These are phyloP conservation scores for Orbilia ellipsospora DNA, from an alignment of 2,329 filamentous ascomycete species.

Conservation along the genomic window DNA sequence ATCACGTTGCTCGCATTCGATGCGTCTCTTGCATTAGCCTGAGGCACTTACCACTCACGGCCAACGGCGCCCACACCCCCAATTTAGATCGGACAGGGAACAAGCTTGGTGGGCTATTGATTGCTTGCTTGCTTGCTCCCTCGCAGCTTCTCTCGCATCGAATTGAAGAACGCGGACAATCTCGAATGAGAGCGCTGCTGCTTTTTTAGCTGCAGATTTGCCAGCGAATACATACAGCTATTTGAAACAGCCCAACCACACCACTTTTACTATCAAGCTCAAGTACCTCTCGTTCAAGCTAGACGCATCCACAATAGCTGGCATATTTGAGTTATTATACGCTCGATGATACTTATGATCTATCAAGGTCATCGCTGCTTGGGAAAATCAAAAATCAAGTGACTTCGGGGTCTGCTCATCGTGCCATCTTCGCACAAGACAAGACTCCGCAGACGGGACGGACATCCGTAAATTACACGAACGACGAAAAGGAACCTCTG, in stretches of 20 bases:
- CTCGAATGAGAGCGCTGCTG: constrained; percentile 1
- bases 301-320: no score
- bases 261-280: constrained; percentile 17
- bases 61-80: constrained; percentile 38
- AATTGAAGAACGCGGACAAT: constrained; percentile 53
- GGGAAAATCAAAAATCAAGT: constrained; percentile 31
- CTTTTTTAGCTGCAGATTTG: constrained; percentile 53
- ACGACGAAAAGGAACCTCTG: constrained; percentile 1
- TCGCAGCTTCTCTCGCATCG: constrained; percentile 32
- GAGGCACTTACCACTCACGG: constrained; percentile 4
- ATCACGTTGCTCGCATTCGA: constrained; percentile 55
- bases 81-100: constrained; percentile 11
- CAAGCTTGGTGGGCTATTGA: background rate
- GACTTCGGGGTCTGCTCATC: constrained; percentile 18
- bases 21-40: constrained; percentile 51
- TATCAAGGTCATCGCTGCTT: constrained; percentile 5
- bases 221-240: constrained; percentile 55
- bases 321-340: no score
- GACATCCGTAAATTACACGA: no score
- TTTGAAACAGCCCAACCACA: constrained; percentile 55
- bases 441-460: background rate
- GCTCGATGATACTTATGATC: background rate
- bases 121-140: background rate
- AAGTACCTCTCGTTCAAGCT: no score
- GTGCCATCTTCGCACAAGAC: constrained; percentile 1